Evolutionary conservation across 805 yeast species (phyloP), one percentile per base, ranked within the genome.

Genomic region (Ogataea glucozyma): DNA sequence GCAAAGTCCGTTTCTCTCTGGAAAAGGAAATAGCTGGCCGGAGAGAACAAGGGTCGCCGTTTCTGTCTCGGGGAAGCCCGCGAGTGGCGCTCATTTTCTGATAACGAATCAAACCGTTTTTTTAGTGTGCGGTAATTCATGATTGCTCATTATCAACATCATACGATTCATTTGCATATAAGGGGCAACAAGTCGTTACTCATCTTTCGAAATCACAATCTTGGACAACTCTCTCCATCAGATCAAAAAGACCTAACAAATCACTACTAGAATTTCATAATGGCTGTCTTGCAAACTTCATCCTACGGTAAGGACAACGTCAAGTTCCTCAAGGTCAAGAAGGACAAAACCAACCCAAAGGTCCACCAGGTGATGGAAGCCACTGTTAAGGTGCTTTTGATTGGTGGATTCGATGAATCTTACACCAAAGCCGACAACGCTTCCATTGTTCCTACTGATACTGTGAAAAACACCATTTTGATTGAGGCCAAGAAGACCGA

Each of bases 251-350:
- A n/a, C n/a, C n/a, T n/a, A n/a, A 20, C 3, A 2, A 17, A 21
- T 4, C n/a, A 11, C 21, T 20, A 18, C 20, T 5, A 27, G 14
- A 9, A 16, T 10, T 17, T 6, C 30, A 31, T 16, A 32, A 62
- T 61, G 66, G 59, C 64, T 9, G 48, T 49, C 27, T 48, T 63
- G 44, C 61, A 60, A 34, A 11, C 38, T 53, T 57, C 95, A 20
- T 70, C 86, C 22, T 90, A 90, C 74, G 97, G 97, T 52, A 90
- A 90, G 65, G 95, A 81, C 65, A 88, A 88, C 69, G 97, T 90
- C 62, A 88, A 90, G 64, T 86, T 90, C 66, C 76, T 90, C 57
- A 90, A 89, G 69, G 96, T 89, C 55, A 83, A 80, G 67, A 85
- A 83, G 60, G 87, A 88, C 68, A 76, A 85, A 46, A 50, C 69